Conservation (phyloP, 129 eudicot genomes). For the Tagetes erecta region DNA sequence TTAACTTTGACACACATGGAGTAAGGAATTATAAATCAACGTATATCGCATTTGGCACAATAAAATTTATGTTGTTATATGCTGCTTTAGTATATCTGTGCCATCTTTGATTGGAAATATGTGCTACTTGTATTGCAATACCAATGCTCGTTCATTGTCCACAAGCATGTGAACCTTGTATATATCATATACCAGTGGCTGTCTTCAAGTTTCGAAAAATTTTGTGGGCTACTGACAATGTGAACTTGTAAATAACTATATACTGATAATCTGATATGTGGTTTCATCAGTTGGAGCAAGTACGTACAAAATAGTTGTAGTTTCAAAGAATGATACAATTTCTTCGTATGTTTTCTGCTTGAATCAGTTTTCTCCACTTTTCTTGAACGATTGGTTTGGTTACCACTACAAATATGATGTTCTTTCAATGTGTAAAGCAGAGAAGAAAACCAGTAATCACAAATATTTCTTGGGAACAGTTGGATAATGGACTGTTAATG, state of each 20-base stretch:
- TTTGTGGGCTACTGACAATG: too few relatives aligned
- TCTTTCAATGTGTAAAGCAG: background rate
- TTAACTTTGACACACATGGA: too few relatives aligned
- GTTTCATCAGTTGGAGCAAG: background rate
- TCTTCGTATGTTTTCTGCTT: background rate
- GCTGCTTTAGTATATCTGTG: background rate
- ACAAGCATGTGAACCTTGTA: too few relatives aligned
- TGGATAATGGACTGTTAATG: too few relatives aligned
- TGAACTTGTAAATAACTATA: too few relatives aligned
- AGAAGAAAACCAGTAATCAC: too few relatives aligned
- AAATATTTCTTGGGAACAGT: too few relatives aligned
- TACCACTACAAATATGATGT: background rate
- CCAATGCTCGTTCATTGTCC: background rate
- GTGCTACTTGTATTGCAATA: background rate
- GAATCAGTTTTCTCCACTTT: background rate
- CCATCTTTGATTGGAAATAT: background rate
- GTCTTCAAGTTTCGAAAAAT: too few relatives aligned
- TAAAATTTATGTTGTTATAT: slow-evolving; percentile 6
- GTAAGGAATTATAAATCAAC: too few relatives aligned
- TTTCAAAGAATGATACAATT: background rate
- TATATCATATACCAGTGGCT: too few relatives aligned
- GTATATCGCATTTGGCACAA: background rate
- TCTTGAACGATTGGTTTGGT: background rate
- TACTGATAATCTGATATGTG: background rate
- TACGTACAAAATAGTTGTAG: background rate